Evolutionary conservation across 768 basidiomycete genomes (phyloP).

Genomic region (Tylopilus cervinicoccineus): DNA sequence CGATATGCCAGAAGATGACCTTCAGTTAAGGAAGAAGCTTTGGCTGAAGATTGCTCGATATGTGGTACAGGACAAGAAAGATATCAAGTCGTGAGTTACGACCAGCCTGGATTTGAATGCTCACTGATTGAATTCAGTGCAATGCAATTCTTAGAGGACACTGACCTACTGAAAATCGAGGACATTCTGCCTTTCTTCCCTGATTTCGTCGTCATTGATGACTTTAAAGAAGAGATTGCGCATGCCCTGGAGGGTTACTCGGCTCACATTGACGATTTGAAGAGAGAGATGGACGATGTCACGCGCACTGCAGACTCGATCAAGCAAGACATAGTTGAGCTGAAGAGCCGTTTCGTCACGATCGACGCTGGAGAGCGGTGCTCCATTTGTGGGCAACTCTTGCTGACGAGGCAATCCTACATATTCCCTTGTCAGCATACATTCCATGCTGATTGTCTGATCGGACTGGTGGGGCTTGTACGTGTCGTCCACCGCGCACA

Average conservation of each 20-base stretch:
- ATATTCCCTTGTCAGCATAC: slow-evolving; percentile 97
- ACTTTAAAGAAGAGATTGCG: slow-evolving; percentile 99
- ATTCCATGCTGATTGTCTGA: slow-evolving; percentile 97
- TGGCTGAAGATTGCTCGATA: slow-evolving; percentile 99
- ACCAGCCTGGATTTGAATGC: neutral
- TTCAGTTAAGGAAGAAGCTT: slow-evolving; percentile 80
- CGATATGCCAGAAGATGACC: slow-evolving; percentile 91
- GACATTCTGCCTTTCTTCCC: slow-evolving; percentile 99
- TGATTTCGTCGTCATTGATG: slow-evolving; percentile 98
- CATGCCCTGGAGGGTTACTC: slow-evolving; percentile 93
- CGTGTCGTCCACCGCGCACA: neutral
- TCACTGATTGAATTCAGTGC: slow-evolving; percentile 50
- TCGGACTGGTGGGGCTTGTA: slow-evolving; percentile 72
- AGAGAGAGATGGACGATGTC: slow-evolving; percentile 94
- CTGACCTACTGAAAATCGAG: slow-evolving; percentile 93
- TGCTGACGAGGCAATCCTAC: slow-evolving; percentile 92
- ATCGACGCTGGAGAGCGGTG: slow-evolving; percentile 87
- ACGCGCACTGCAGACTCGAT: slow-evolving; percentile 90
- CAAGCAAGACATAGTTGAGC: slow-evolving; percentile 81
- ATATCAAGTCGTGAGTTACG: slow-evolving; percentile 87
- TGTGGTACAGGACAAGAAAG: slow-evolving; percentile 96
- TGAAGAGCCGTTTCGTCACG: slow-evolving; percentile 89
- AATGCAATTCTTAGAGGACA: slow-evolving; percentile 94
- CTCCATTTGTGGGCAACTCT: slow-evolving; percentile 67
- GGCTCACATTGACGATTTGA: slow-evolving; percentile 83